phyloP scores from a whole-genome alignment of 2,329 filamentous ascomycete genomes.

The Claviceps pusilla region DNA sequence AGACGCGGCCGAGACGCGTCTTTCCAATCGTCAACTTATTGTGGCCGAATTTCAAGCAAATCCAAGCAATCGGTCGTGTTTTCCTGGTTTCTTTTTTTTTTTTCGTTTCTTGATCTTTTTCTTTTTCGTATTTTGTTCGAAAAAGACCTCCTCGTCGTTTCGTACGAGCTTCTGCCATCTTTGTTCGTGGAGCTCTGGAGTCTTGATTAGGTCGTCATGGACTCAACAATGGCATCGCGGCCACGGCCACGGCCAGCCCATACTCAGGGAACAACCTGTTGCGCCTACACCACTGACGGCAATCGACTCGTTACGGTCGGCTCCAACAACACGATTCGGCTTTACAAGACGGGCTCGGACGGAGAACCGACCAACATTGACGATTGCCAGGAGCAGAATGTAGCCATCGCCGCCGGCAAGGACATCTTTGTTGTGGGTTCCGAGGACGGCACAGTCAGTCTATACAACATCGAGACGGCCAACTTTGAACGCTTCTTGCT shows the following conservation, averaged over 20 bases:
- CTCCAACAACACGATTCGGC: conserved; percentile 80
- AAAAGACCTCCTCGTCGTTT: background rate
- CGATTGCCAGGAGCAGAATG: conserved; percentile 75
- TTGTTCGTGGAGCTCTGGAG: background rate
- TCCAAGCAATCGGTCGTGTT: background rate
- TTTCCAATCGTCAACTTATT: conserved; percentile 4
- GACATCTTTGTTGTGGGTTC: conserved; percentile 78
- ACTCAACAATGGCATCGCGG: conserved; percentile 23
- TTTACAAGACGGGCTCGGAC: conserved; percentile 83
- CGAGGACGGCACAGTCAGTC: conserved; percentile 90
- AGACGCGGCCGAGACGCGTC: conserved; percentile 28
- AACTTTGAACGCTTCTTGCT: conserved; percentile 68
- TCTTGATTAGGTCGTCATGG: conserved; percentile 11
- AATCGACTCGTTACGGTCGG: conserved; percentile 78
- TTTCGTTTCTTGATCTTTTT: too few species aligned
- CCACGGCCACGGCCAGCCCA: conserved; percentile 56
- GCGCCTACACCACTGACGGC: conserved; percentile 82
- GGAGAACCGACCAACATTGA: conserved; percentile 88
- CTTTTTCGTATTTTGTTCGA: background rate
- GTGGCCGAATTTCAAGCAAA: background rate
- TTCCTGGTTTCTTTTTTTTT: background rate
- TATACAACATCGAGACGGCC: conserved; percentile 66
- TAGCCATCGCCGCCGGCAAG: conserved; percentile 60
- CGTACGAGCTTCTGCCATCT: background rate
- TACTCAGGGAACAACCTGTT: conserved; percentile 71